Evolutionary conservation across 805 yeast species (phyloP).

Genomic region (Yarrowia hollandica): DNA sequence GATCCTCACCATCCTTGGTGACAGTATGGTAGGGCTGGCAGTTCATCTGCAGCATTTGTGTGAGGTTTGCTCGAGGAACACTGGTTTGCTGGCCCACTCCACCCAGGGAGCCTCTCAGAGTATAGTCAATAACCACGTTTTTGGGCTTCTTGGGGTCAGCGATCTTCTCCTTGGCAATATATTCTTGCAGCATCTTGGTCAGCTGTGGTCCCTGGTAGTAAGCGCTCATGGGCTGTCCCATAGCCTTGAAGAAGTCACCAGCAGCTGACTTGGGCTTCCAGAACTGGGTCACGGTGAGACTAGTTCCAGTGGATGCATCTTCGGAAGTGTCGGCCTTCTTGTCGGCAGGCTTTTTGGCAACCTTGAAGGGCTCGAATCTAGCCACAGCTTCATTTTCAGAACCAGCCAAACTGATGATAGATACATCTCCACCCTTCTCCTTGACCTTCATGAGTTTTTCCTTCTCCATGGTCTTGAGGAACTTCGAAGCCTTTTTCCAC

Average conservation of each 20-base stretch:
- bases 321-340: constrained; percentile 26
- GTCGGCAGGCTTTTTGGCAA: constrained; percentile 36
- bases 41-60: constrained; percentile 48
- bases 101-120: constrained; percentile 49
- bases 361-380: constrained; percentile 65
- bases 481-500: constrained; percentile 88
- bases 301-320: constrained; percentile 18
- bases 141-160: constrained; percentile 55
- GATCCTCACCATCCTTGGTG: constrained; percentile 50
- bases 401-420: constrained; percentile 53
- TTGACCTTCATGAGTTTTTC: constrained; percentile 64
- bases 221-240: constrained; percentile 28
- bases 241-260: constrained; percentile 33
- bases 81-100: constrained; percentile 35
- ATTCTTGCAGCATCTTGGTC: constrained; percentile 53
- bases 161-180: constrained; percentile 55
- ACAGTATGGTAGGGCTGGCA: constrained; percentile 48
- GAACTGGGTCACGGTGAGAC: constrained; percentile 35
- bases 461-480: constrained; percentile 83
- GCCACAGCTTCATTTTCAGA: constrained; percentile 51
- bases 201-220: constrained; percentile 59
- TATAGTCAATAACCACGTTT: constrained; percentile 55
- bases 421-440: constrained; percentile 82
- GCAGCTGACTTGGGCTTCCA: constrained; percentile 39
- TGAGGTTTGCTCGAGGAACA: constrained; percentile 43